Evolutionary conservation across 345 rosid species (phyloP), one percentile per base, ranked within the genome.

Genomic region (Cardamine resedifolia): DNA sequence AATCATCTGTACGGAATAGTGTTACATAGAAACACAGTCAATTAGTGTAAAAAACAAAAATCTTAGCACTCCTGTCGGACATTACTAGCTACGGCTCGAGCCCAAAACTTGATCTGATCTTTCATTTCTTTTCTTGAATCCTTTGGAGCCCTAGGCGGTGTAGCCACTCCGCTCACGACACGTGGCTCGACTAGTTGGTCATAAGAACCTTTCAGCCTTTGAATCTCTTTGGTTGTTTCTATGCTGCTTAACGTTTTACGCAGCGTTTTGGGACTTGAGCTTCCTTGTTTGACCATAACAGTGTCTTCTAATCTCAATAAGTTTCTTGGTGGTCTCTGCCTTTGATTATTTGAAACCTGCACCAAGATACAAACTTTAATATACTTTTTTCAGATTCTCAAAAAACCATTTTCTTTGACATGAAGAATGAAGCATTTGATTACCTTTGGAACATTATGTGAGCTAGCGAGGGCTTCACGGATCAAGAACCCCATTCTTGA

Each of bases 71-170:
- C 83, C 72, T 82, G 82, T 45, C 83, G 75, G 61, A 83, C 88
- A 63, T 88, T 85, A 45, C 75, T 83, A 8, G 94, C 94, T 31
- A 86, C 91, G 12, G 88, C 83, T 73, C 89, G 78, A 10, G 91
- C 94, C 91, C 94, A 88, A 16, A 80, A 85, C 83, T 83, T 88
- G 84, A 88, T 79, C 30, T 83, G 85, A 50, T 80, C 78, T 27
- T 88, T 85, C 85, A 85, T 82, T 10, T 82, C 88, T 67, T 78
- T 62, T 19, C 85, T 59, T 10, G 91, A 73, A 59, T 74, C 79
- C 51, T 77, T 82, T 19, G 76, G 41, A 24, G 28, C 83, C 75
- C 74, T 82, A 44, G 73, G 86, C n/a, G 55, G 82, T 67, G 66
- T 76, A 45, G 66, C 53, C 67, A 62, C 34, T 66, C 48, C 76